phyloP scores from a whole-genome alignment of 257 asterid species.

The Misopates orontium region DNA sequence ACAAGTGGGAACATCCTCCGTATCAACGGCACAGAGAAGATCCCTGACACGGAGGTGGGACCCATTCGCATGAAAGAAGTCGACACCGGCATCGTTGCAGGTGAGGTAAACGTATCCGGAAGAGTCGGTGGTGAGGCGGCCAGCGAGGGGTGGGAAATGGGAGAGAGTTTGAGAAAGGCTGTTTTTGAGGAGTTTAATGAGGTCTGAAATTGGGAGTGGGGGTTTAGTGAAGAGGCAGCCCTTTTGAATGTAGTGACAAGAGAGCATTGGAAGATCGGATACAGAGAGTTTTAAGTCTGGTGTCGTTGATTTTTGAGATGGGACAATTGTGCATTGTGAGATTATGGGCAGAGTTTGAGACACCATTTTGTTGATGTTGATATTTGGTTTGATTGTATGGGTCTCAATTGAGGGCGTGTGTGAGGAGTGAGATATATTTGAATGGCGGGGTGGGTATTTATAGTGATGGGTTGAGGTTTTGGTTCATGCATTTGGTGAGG shows the following conservation, averaged over 20 bases:
- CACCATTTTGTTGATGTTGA: slow-evolving; percentile 35
- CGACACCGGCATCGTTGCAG: slow-evolving; percentile 69
- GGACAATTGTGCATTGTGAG: slow-evolving; percentile 44
- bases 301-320: slow-evolving; percentile 40
- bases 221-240: slow-evolving; percentile 59
- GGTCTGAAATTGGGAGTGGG: slow-evolving; percentile 36
- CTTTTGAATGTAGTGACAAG: slow-evolving; percentile 78
- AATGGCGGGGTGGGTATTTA: slow-evolving; percentile 35
- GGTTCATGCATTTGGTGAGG: slow-evolving; percentile 52
- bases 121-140: slow-evolving; percentile 56
- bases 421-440: slow-evolving; percentile 34
- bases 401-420: background rate
- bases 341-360: slow-evolving; percentile 32
- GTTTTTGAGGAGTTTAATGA: slow-evolving; percentile 37
- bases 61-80: slow-evolving; percentile 48
- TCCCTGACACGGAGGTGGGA: slow-evolving; percentile 39
- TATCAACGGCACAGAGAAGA: slow-evolving; percentile 22
- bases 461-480: slow-evolving; percentile 24
- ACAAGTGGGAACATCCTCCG: slow-evolving; percentile 36
- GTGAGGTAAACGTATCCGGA: slow-evolving; percentile 54
- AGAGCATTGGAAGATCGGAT: slow-evolving; percentile 81
- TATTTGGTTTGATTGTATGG: background rate
- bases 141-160: slow-evolving; percentile 75
- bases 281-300: slow-evolving; percentile 62
- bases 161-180: slow-evolving; percentile 50